These are phyloP conservation scores for Theileria parva DNA, from an alignment of 169 alveolate species.

Conservation along the genomic window DNA sequence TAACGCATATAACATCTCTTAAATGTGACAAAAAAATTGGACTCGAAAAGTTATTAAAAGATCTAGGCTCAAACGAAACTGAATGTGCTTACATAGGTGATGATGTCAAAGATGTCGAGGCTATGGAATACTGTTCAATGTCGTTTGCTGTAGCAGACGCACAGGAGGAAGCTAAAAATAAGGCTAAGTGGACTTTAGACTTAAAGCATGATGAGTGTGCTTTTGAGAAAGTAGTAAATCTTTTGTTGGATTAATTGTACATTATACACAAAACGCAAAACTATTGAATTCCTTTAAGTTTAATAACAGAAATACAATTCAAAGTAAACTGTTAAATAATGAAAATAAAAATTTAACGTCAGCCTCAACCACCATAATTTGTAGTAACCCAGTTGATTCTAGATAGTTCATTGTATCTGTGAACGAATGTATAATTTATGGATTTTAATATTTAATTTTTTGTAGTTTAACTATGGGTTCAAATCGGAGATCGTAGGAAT, in stretches of 20 bases:
- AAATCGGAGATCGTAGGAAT: too few relatives aligned
- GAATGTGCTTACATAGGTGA: constrained; percentile 58
- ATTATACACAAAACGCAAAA: too few relatives aligned
- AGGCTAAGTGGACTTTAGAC: constrained; percentile 40
- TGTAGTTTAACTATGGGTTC: too few relatives aligned
- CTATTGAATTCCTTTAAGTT: too few relatives aligned
- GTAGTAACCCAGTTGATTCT: too few relatives aligned
- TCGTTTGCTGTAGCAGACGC: constrained; percentile 63
- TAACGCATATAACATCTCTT: neutral
- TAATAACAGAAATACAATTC: neutral
- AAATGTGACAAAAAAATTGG: neutral
- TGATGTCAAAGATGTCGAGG: constrained; percentile 37
- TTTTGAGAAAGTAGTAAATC: constrained; percentile 22
- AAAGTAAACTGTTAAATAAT: too few relatives aligned
- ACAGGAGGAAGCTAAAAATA: constrained; percentile 1
- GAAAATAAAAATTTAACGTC: too few relatives aligned
- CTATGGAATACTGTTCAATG: constrained; percentile 13
- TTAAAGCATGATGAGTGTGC: constrained; percentile 38
- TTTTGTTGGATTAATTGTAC: too few relatives aligned
- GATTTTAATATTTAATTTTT: too few relatives aligned
- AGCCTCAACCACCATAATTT: too few relatives aligned
- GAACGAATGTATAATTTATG: neutral
- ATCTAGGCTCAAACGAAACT: neutral
- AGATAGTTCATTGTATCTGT: too few relatives aligned
- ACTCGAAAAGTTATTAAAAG: neutral